Evolutionary conservation across 2,329 filamentous ascomycete species (phyloP).

Genomic region (Monilinia aucupariae): DNA sequence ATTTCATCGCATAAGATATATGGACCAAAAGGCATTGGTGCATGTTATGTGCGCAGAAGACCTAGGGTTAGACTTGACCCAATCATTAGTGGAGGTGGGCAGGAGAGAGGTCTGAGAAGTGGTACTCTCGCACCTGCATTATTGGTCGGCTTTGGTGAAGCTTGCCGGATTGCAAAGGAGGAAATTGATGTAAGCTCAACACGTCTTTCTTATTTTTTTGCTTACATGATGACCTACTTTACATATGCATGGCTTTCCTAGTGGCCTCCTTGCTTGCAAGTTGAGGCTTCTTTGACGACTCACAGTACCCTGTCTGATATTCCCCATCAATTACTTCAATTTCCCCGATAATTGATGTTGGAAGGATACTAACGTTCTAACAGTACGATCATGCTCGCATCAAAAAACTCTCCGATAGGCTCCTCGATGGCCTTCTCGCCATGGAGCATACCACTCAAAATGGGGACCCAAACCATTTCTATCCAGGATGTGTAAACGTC

Average conservation of each 20-base stretch:
- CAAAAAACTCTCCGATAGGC: conserved; percentile 72
- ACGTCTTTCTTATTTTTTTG: conserved; percentile 20
- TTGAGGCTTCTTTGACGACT: conserved; percentile 36
- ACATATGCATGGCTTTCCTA: conserved; percentile 90
- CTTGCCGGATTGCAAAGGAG: conserved; percentile 82
- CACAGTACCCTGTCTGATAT: conserved; percentile 34
- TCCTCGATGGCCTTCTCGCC: conserved; percentile 74
- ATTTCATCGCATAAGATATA: conserved; percentile 99
- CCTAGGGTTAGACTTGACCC: conserved; percentile 92
- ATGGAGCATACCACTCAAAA: conserved; percentile 93
- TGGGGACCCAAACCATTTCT: conserved; percentile 75
- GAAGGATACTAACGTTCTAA: conserved; percentile 26
- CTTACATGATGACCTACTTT: conserved; percentile 72
- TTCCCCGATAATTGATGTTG: conserved; percentile 27
- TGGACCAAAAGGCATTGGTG: conserved; percentile 93
- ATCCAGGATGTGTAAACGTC: conserved; percentile 95
- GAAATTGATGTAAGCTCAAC: conserved; percentile 73
- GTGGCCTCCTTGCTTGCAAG: conserved; percentile 45
- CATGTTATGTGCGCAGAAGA: conserved; percentile 88
- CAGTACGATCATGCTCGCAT: conserved; percentile 92
- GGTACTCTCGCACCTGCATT: conserved; percentile 87
- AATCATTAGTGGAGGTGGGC: conserved; percentile 91
- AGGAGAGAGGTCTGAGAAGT: conserved; percentile 90
- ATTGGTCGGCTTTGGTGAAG: conserved; percentile 90
- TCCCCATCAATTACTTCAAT: conserved; percentile 25